Percentiles rank a stretch among this genome's conserved stretches.
Evolutionary conservation across 202 grass and related monocot species (phyloP).

Genomic region (Cymbopogon flexuosus): DNA sequence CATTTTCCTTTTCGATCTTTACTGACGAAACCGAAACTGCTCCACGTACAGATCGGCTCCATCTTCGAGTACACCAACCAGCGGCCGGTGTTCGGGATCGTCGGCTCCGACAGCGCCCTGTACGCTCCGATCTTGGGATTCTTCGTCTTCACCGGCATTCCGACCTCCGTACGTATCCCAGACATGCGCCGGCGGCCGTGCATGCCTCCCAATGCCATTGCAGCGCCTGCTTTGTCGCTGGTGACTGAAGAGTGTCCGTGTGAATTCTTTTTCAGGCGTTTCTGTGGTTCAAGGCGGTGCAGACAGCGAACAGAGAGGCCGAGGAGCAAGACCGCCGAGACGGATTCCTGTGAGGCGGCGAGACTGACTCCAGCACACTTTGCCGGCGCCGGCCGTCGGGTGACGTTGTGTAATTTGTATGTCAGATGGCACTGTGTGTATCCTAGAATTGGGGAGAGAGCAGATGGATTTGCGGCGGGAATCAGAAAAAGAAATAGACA

Average conservation of each 20-base stretch:
- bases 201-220: not conserved
- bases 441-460: not conserved
- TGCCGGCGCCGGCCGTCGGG: not conserved
- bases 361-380: not conserved
- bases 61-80: constrained; percentile 87
- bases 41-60: constrained; percentile 59
- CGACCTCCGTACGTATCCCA: constrained; percentile 58
- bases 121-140: constrained; percentile 86
- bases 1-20: not conserved
- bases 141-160: constrained; percentile 89
- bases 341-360: constrained; percentile 43
- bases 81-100: constrained; percentile 70
- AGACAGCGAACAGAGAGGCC: constrained; percentile 68
- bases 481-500: not conserved
- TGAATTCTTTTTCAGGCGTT: constrained; percentile 42
- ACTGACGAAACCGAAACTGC: not conserved
- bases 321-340: constrained; percentile 82
- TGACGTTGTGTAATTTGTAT: not conserved
- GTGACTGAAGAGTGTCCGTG: not conserved
- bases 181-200: too few relatives aligned
- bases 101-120: constrained; percentile 68
- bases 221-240: not conserved
- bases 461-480: not conserved
- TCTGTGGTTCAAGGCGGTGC: constrained; percentile 87
- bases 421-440: not conserved